A percentile compares a stretch with the other conserved stretches of the same genome.
Conservation (phyloP, 768 basidiomycete genomes). For the Termitomyces sp. region DNA sequence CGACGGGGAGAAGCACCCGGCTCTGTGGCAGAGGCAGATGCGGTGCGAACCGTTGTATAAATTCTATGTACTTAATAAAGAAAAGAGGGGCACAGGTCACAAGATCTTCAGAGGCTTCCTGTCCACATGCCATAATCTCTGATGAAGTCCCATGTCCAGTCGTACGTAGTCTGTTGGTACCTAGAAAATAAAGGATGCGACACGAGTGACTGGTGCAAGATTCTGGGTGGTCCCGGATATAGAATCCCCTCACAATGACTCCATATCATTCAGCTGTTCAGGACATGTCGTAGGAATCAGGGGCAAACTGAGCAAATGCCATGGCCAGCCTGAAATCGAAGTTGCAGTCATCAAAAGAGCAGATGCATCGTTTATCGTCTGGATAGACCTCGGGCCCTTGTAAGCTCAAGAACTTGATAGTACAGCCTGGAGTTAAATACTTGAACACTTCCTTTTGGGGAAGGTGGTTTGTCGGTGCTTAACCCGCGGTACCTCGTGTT, state of each 20-base stretch:
- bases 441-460: not conserved
- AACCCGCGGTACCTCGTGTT: not conserved
- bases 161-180: constrained; percentile 7
- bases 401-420: not conserved
- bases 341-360: not conserved
- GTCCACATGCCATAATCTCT: constrained; percentile 2
- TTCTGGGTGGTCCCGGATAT: not conserved
- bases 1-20: not conserved
- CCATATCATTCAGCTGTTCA: not conserved
- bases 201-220: constrained; percentile 1
- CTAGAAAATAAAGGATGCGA: constrained; percentile 2
- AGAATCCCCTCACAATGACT: not conserved
- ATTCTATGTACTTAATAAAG: too few species aligned
- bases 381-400: not conserved
- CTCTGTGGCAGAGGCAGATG: not conserved
- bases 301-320: not conserved
- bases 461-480: not conserved
- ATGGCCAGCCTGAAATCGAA: not conserved
- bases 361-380: not conserved
- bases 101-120: constrained; percentile 1
- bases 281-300: not conserved
- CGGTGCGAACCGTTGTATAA: not conserved
- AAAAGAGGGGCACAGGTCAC: not conserved
- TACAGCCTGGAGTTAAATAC: not conserved
- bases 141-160: constrained; percentile 3